These are phyloP conservation scores for Cylindrotheca fusiformis DNA, from an alignment of 108 stramenopile species.

Conservation along the genomic window DNA sequence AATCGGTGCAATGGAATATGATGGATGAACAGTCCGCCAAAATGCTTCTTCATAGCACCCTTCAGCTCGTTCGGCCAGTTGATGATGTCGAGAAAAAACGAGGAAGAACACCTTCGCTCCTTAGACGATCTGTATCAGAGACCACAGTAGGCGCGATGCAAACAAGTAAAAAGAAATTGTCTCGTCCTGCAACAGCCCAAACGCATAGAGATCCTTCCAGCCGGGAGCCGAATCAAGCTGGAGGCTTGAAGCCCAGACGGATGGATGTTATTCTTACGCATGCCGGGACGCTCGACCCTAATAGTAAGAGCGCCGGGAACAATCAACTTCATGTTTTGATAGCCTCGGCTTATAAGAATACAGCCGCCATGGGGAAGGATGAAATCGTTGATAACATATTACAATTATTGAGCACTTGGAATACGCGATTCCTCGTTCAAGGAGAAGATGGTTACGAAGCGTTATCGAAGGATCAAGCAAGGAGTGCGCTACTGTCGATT, in stretches of 20 bases:
- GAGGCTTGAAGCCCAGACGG: slow-evolving; percentile 7
- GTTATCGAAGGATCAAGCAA: slow-evolving; percentile 16
- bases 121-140: slow-evolving; percentile 32
- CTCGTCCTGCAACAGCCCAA: background rate
- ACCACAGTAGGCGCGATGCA: slow-evolving; percentile 13
- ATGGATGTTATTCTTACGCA: slow-evolving; percentile 31
- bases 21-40: slow-evolving; percentile 8
- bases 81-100: slow-evolving; percentile 17
- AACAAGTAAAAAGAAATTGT: slow-evolving; percentile 24
- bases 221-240: slow-evolving; percentile 6
- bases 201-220: slow-evolving; percentile 24
- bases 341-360: slow-evolving; percentile 10
- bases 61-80: background rate
- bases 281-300: slow-evolving; percentile 21
- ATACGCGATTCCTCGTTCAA: slow-evolving; percentile 27
- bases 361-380: slow-evolving; percentile 8
- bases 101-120: slow-evolving; percentile 22
- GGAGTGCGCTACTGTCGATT: slow-evolving; percentile 15
- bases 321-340: slow-evolving; percentile 29
- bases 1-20: slow-evolving; percentile 8
- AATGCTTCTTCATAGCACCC: slow-evolving; percentile 4
- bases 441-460: slow-evolving; percentile 14
- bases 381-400: slow-evolving; percentile 32
- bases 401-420: slow-evolving; percentile 25
- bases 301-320: slow-evolving; percentile 21